Percentiles rank a stretch among this genome's conserved stretches.
phyloP scores from a whole-genome alignment of 805 yeast genomes.

The Ogataea wickerhamii region DNA sequence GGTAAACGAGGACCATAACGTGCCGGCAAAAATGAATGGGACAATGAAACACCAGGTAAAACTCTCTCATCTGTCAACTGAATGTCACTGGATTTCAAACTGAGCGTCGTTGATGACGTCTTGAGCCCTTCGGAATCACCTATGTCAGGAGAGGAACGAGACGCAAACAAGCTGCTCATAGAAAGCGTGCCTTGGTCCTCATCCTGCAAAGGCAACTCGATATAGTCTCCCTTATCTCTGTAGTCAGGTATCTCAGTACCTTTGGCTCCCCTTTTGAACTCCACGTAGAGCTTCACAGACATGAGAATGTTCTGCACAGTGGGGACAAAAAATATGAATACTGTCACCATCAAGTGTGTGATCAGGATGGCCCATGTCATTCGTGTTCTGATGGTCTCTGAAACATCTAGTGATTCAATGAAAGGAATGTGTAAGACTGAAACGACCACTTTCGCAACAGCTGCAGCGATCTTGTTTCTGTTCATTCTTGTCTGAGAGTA shows the following conservation, averaged over 20 bases:
- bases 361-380: conserved; percentile 42
- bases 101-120: conserved; percentile 2
- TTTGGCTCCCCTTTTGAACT: conserved; percentile 17
- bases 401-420: conserved; percentile 32
- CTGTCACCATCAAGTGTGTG: conserved; percentile 33
- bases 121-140: not conserved
- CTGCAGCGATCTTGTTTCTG: conserved; percentile 32
- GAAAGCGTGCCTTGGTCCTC: conserved; percentile 8
- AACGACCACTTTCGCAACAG: conserved; percentile 37
- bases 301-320: conserved; percentile 29
- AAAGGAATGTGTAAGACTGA: conserved; percentile 43
- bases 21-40: conserved; percentile 4
- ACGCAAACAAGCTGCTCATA: not conserved
- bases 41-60: conserved; percentile 19
- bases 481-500: conserved; percentile 32
- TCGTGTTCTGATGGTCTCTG: conserved; percentile 39
- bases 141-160: not conserved
- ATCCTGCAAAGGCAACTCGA: conserved; percentile 19
- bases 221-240: conserved; percentile 18
- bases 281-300: conserved; percentile 13
- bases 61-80: conserved; percentile 26
- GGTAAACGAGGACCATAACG: conserved; percentile 11
- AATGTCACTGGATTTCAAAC: conserved; percentile 18
- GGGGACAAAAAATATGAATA: conserved; percentile 26
- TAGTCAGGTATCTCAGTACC: conserved; percentile 24